Percentiles rank a stretch among this genome's conserved stretches.
phyloP scores from a whole-genome alignment of 2,329 filamentous ascomycete species.

The Claviceps lovelessii region DNA sequence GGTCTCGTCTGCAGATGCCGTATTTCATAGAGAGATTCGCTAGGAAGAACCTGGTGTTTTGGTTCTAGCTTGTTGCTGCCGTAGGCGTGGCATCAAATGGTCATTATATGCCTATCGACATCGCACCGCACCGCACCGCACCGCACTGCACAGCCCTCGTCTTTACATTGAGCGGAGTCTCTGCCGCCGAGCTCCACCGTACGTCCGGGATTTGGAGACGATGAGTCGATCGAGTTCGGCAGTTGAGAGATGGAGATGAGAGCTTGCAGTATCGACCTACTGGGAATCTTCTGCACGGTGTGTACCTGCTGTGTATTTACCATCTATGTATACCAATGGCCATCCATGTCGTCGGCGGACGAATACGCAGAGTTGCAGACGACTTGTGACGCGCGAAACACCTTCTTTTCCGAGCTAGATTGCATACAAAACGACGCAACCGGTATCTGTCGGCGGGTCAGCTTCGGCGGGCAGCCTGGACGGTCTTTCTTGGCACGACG shows the following conservation, averaged over 20 bases:
- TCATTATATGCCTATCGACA: background rate
- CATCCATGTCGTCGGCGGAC: too few relatives aligned
- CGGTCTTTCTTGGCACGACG: background rate
- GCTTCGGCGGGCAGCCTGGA: background rate
- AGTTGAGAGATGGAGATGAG: background rate
- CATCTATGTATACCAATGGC: too few relatives aligned
- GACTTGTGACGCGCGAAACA: background rate
- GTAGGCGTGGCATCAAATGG: background rate
- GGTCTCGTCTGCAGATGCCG: too few relatives aligned
- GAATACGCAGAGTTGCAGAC: too few relatives aligned
- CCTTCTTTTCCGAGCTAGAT: background rate
- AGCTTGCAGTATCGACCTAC: background rate
- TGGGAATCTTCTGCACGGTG: too few relatives aligned
- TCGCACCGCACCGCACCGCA: background rate
- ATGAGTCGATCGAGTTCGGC: background rate
- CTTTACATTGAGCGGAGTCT: background rate
- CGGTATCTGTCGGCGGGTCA: background rate
- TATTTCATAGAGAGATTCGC: too few relatives aligned
- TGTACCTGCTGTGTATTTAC: too few relatives aligned
- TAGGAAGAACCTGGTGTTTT: too few relatives aligned
- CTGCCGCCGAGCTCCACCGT: background rate
- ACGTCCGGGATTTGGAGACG: background rate
- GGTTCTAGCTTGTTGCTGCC: background rate
- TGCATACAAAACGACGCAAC: background rate
- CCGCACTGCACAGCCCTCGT: background rate